Evolutionary conservation across 192 early-diverging fungal genomes (phyloP).

Genomic region (Coemansia sp.): DNA sequence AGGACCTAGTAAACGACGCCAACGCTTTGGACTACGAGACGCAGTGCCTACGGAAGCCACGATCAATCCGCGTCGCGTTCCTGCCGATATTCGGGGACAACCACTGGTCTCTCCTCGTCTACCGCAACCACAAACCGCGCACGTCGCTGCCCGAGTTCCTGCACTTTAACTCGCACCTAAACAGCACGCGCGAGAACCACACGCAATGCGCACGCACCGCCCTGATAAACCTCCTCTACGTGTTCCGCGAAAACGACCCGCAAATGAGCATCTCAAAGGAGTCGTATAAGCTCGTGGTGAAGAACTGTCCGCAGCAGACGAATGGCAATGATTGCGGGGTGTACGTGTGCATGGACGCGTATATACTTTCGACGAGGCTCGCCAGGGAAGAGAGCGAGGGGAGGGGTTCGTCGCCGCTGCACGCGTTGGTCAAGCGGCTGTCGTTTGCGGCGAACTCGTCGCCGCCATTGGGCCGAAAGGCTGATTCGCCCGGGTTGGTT

Average conservation of each 20-base stretch:
- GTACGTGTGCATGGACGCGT: slow-evolving; percentile 47
- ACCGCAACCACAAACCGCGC: slow-evolving; percentile 21
- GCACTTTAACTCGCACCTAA: slow-evolving; percentile 50
- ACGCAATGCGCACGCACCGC: slow-evolving; percentile 45
- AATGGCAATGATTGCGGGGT: slow-evolving; percentile 50
- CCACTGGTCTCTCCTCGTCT: slow-evolving; percentile 49
- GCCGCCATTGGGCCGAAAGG: not conserved
- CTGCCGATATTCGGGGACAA: slow-evolving; percentile 50
- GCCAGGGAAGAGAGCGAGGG: slow-evolving; percentile 12
- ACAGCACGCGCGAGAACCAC: slow-evolving; percentile 45
- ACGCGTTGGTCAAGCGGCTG: slow-evolving; percentile 16
- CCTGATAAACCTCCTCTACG: slow-evolving; percentile 45
- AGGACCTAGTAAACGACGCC: slow-evolving; percentile 35
- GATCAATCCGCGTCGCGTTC: slow-evolving; percentile 38
- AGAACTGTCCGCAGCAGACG: slow-evolving; percentile 47
- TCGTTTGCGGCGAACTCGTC: slow-evolving; percentile 13
- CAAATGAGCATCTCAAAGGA: slow-evolving; percentile 43
- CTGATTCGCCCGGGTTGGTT: slow-evolving; percentile 19
- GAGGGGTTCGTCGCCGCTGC: slow-evolving; percentile 7
- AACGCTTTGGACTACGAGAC: slow-evolving; percentile 37
- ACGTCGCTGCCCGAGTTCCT: slow-evolving; percentile 37
- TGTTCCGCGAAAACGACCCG: slow-evolving; percentile 43
- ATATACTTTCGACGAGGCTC: slow-evolving; percentile 31
- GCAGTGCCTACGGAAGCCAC: slow-evolving; percentile 34
- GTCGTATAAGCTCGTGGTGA: slow-evolving; percentile 44